Evolutionary conservation across 78 protist species (phyloP).

Genomic region (Diacronema lutheri): DNA sequence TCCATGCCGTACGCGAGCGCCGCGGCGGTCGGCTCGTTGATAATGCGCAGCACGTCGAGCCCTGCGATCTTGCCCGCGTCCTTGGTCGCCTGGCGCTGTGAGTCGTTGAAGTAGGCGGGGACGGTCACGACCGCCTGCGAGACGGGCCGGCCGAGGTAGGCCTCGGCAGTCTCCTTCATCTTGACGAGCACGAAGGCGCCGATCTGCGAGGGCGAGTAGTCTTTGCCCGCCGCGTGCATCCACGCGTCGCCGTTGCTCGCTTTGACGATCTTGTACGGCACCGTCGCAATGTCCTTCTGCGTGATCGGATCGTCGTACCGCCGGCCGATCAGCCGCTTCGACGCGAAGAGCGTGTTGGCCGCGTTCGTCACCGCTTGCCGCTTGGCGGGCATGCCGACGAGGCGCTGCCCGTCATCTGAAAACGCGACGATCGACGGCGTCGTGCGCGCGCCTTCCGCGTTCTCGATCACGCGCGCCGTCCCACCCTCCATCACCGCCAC

Average conservation of each 20-base stretch:
- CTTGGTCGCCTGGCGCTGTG: conserved; percentile 94
- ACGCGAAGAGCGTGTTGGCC: conserved; percentile 80
- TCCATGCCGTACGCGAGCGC: conserved; percentile 94
- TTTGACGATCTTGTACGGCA: conserved; percentile 65
- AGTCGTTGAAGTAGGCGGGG: conserved; percentile 99
- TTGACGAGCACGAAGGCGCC: conserved; percentile 93
- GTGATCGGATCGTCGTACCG: conserved; percentile 39
- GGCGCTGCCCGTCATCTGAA: conserved; percentile 71
- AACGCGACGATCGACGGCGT: conserved; percentile 95
- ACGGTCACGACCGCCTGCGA: conserved; percentile 95
- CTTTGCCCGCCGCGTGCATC: conserved; percentile 81
- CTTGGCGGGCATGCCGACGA: conserved; percentile 91
- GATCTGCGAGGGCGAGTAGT: conserved; percentile 93
- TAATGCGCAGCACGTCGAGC: conserved; percentile 85
- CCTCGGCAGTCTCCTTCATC: conserved; percentile 95
- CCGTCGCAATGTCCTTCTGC: conserved; percentile 58
- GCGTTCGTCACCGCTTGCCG: conserved; percentile 89
- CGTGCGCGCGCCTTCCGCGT: conserved; percentile 88
- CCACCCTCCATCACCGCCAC: conserved; percentile 94
- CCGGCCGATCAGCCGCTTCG: conserved; percentile 95
- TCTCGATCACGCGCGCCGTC: conserved; percentile 81
- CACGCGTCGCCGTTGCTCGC: conserved; percentile 93
- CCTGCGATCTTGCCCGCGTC: conserved; percentile 87
- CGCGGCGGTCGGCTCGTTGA: conserved; percentile 99
- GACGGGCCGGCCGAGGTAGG: conserved; percentile 72